Evolutionary conservation across 768 basidiomycete species (phyloP).

Genomic region (Cystofilobasidium capitatum): DNA sequence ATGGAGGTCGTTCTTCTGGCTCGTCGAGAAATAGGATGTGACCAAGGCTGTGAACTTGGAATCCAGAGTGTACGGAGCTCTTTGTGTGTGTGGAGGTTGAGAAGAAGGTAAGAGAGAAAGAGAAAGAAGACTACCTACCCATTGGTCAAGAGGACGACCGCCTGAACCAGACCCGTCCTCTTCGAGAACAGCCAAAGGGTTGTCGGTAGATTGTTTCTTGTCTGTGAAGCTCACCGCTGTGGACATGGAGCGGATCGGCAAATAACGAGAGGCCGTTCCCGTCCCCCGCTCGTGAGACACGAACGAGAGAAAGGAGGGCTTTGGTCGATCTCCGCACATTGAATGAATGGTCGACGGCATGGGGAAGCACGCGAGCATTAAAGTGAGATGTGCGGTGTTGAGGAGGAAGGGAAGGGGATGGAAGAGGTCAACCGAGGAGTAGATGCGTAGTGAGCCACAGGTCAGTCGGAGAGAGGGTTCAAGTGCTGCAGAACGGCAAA

Average conservation of each 20-base stretch:
- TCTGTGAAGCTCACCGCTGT: constrained; percentile 11
- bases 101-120: neutral
- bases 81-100: neutral
- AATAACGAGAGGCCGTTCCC: neutral
- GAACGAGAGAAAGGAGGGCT: neutral
- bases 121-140: neutral
- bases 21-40: constrained; percentile 3
- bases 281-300: neutral
- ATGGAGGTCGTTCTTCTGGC: constrained; percentile 4
- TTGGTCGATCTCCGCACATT: neutral
- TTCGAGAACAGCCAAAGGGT: neutral
- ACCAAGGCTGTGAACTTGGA: neutral
- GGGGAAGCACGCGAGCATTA: constrained; percentile 8
- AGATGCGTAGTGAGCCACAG: neutral
- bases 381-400: constrained; percentile 3
- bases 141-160: neutral
- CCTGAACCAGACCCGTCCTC: constrained; percentile 1
- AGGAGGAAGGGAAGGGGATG: neutral
- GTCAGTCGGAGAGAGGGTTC: neutral
- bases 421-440: neutral
- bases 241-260: constrained; percentile 1
- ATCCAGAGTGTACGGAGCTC: constrained; percentile 8
- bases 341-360: constrained; percentile 9
- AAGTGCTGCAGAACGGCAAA: neutral
- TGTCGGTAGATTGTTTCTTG: neutral